A percentile compares a stretch with the other conserved stretches of the same genome.
These are phyloP conservation scores for Saccharomyces hybrid DNA, from an alignment of 1,139 yeast species.

Conservation along the genomic window DNA sequence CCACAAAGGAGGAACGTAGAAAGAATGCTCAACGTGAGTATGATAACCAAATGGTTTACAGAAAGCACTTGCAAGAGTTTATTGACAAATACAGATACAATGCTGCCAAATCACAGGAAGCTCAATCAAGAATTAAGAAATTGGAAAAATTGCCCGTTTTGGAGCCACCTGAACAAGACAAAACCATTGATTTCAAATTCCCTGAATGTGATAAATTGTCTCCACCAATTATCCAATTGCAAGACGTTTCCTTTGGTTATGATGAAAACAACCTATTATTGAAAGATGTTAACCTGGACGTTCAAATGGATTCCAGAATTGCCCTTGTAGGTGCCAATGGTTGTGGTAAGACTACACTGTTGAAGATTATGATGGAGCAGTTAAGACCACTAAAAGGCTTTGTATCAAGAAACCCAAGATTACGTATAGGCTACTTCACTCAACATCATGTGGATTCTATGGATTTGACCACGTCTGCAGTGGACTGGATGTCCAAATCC, in stretches of 20 bases:
- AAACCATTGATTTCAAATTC: constrained; percentile 74
- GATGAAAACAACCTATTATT: constrained; percentile 52
- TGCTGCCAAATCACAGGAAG: constrained; percentile 95
- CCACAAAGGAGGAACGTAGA: constrained; percentile 90
- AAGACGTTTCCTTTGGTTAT: constrained; percentile 83
- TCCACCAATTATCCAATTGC: constrained; percentile 88
- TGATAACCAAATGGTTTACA: constrained; percentile 92
- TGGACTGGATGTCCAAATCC: constrained; percentile 83
- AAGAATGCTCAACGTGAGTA: constrained; percentile 91
- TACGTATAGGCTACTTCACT: constrained; percentile 96
- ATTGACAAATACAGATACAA: constrained; percentile 95
- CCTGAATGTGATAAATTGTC: constrained; percentile 91
- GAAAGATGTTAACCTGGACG: constrained; percentile 75
- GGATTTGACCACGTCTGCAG: constrained; percentile 85
- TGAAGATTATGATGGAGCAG: constrained; percentile 76
- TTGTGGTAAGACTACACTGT: constrained; percentile 93
- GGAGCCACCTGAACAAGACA: constrained; percentile 94
- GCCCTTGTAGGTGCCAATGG: constrained; percentile 99
- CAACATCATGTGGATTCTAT: constrained; percentile 98
- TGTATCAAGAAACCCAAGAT: constrained; percentile 71
- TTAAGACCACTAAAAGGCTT: constrained; percentile 66
- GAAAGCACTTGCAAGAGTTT: constrained; percentile 87
- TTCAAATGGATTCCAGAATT: constrained; percentile 88
- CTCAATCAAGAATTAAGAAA: constrained; percentile 94
- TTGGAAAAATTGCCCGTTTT: constrained; percentile 86